Evolutionary conservation across 164 flowering plant species (phyloP), one percentile per base, ranked within the genome.

Genomic region (Kingdonia uniflora): DNA sequence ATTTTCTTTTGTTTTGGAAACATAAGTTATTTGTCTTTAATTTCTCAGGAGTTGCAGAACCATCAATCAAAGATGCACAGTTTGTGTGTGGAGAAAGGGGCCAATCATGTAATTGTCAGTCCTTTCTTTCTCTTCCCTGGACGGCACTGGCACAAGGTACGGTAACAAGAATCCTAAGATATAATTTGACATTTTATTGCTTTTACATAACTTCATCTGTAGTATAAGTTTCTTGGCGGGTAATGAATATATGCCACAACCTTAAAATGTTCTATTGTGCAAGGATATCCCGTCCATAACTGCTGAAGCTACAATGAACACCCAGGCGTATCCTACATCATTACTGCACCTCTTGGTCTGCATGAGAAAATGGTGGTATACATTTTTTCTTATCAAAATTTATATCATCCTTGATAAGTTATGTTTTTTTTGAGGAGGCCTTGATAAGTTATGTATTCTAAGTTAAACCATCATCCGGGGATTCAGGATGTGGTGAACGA

Each of bases 91-190:
- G 74, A 72, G 59, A 74, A 77, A 76, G 97, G 97, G 42, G 97
- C 86, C 14, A 62, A 56, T 37, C 68, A 89, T 42, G 76, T 88
- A 11, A 82, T 86, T 51, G 72, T 88, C n/a, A 88, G 91, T 76
- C 99, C 99, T 8, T 92, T 80, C 61, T 92, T 88, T 66, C 88
- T 92, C 59, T 82, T 76, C 50, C 99, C 98, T 19, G 98, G 99
- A 55, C 70, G 97, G 33, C 99, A 92, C 56, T 92, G 99, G 99
- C 68, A 78, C 55, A 77, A 86, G 95, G 96, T 88, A 60, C 14
- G 33, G 51, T 11, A 11, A 13, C 51, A 10, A 15, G 5, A 47
- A 20, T 4, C 25, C 15, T 47, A 1, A 25, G 17, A 21, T 29
- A 8, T 29, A 3, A 8, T 29, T 29, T 29, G 35, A n/a, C n/a